phyloP scores from a whole-genome alignment of 768 basidiomycete species.

The Naganishia vaughanmartiniae region DNA sequence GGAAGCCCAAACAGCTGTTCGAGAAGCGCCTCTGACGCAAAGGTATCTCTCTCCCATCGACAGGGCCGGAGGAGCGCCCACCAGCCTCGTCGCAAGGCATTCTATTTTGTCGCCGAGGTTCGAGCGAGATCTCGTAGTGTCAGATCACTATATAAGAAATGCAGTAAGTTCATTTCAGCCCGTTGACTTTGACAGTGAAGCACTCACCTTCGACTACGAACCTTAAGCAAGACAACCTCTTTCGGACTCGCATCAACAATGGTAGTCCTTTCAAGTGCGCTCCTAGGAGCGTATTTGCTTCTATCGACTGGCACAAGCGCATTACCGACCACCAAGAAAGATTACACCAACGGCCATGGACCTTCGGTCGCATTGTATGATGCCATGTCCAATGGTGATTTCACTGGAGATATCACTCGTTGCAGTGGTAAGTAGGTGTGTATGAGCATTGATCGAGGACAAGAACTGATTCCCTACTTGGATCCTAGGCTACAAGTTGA shows the following conservation, averaged over 20 bases:
- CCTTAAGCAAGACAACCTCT: background rate
- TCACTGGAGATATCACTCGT: slow-evolving; percentile 10
- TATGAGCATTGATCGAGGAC: background rate
- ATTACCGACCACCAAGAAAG: slow-evolving; percentile 6
- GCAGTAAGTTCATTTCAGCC: background rate
- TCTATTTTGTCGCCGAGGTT: background rate
- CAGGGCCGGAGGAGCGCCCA: background rate
- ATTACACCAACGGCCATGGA: slow-evolving; percentile 11
- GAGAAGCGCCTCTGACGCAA: background rate
- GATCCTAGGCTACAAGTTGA: slow-evolving; percentile 8
- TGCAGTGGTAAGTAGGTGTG: background rate
- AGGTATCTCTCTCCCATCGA: background rate
- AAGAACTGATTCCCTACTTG: background rate
- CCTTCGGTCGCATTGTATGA: slow-evolving; percentile 12
- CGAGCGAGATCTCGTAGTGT: background rate
- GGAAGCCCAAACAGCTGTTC: background rate
- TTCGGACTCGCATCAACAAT: background rate
- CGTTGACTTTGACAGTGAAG: background rate
- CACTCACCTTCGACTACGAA: background rate
- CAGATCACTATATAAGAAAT: background rate
- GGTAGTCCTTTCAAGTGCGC: slow-evolving; percentile 17
- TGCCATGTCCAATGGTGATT: background rate
- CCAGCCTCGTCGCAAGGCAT: background rate
- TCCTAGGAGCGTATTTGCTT: slow-evolving; percentile 12
- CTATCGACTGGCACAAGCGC: background rate